Evolutionary conservation across 2,329 filamentous ascomycete species (phyloP).

Genomic region (Phyllosticta citriasiana): DNA sequence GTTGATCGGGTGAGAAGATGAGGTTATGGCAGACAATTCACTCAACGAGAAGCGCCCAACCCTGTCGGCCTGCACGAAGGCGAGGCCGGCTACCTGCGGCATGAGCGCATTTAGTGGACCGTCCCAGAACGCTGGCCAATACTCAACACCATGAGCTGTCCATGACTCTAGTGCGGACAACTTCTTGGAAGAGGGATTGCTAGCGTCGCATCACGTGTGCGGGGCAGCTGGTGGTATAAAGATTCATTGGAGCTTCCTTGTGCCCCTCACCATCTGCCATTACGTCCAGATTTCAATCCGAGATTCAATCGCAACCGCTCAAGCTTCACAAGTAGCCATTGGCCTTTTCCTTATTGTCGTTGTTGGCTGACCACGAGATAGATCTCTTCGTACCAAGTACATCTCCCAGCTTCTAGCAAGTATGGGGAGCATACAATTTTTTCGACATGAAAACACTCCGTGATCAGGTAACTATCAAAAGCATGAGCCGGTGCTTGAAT

Average conservation of each 20-base stretch:
- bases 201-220: slow-evolving; percentile 10
- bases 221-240: slow-evolving; percentile 1
- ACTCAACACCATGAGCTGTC: background rate
- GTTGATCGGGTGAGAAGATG: background rate
- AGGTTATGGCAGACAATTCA: background rate
- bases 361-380: background rate
- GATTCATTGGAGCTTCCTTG: background rate
- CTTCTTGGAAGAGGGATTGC: background rate
- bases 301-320: background rate
- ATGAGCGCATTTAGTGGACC: background rate
- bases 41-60: background rate
- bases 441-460: slow-evolving; percentile 10
- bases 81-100: background rate
- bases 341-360: background rate
- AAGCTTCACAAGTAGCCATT: slow-evolving; percentile 2
- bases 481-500: slow-evolving; percentile 33
- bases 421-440: slow-evolving; percentile 4
- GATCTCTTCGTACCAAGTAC: slow-evolving; percentile 1
- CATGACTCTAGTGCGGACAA: background rate
- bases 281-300: background rate
- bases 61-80: background rate
- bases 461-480: slow-evolving; percentile 10
- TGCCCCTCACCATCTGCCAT: background rate
- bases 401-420: background rate
- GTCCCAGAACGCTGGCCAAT: background rate